Evolutionary conservation across 177 flowering plant species (phyloP).

Genomic region (Vitis hybrid): DNA sequence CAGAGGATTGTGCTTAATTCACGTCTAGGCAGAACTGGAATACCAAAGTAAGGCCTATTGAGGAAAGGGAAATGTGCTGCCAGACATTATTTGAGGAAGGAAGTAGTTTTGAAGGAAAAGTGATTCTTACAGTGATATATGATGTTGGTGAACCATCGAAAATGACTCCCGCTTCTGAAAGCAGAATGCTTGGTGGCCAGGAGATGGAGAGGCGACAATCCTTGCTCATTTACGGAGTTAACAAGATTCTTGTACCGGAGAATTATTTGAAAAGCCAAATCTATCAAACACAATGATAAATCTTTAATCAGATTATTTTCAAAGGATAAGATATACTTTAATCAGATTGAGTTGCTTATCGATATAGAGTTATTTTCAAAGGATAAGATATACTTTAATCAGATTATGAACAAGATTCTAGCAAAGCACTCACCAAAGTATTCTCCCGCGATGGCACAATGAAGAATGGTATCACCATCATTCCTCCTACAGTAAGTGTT

Average conservation of each 20-base stretch:
- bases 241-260: slow-evolving; percentile 20
- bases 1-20: no score
- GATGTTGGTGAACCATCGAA: slow-evolving; percentile 7
- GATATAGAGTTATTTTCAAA: no score
- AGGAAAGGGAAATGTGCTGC: no score
- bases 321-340: no score
- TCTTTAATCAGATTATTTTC: background rate
- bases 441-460: slow-evolving; percentile 38
- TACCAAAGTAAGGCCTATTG: no score
- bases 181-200: slow-evolving; percentile 33
- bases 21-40: no score
- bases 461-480: slow-evolving; percentile 46
- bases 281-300: slow-evolving; percentile 10
- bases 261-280: slow-evolving; percentile 38
- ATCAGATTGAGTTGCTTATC: background rate
- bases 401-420: background rate
- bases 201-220: slow-evolving; percentile 38
- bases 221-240: slow-evolving; percentile 24
- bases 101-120: background rate
- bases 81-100: no score
- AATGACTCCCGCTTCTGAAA: slow-evolving; percentile 32
- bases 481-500: slow-evolving; percentile 20
- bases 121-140: slow-evolving; percentile 35
- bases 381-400: no score
- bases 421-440: slow-evolving; percentile 28